Base-by-base conservation (phyloP, 2,329 filamentous ascomycete genomes). In the Canariomyces notabilis region DNA sequence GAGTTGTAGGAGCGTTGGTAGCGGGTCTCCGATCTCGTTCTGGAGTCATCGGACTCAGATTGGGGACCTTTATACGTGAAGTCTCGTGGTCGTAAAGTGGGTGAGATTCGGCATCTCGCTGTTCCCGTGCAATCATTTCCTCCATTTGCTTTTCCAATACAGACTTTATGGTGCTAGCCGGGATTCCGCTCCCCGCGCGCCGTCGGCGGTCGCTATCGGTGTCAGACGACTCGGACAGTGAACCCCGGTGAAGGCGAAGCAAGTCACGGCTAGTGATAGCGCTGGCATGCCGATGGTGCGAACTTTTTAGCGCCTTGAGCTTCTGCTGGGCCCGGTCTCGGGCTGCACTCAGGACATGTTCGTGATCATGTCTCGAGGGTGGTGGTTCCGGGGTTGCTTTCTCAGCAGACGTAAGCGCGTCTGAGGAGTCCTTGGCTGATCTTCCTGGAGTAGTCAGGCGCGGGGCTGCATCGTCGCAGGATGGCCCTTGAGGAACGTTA, bases 141-240 rank as follows among this genome's bases (percentile, higher is more conserved):
- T 74, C 64, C 77, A 82, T 82, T 57, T 82, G 79, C 59, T 77
- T 80, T 51, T 80, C 76, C 11, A 82, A 63, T 11, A 82, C 64
- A 46, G 79, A 74, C 50, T 72, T 74, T 19, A 68, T 69, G 36
- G 64, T 70, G 53, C 71, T 75, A 37, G 70, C 72, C 44, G 73
- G 67, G 2, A 75, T 79, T 9, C 68, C 71, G 14, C 63, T 68
- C 31, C 72, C 70, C 18, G 57, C 62, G 41, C 67, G 63, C 52
- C 61, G 63, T 39, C 61, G 67, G 20, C 65, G 65, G 37, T 76
- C 73, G 46, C 66, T 71, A 34, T 82, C 79, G 37, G 72, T 79
- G 21, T 77, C 77, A 5, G 82, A 85, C 4, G 75, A 73, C 43
- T 81, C 80, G 0, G 83, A 85, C 8, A 71, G 62, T 8, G 79